phyloP scores from a whole-genome alignment of 140 eudicot species.

The Ambrosia hybrid region DNA sequence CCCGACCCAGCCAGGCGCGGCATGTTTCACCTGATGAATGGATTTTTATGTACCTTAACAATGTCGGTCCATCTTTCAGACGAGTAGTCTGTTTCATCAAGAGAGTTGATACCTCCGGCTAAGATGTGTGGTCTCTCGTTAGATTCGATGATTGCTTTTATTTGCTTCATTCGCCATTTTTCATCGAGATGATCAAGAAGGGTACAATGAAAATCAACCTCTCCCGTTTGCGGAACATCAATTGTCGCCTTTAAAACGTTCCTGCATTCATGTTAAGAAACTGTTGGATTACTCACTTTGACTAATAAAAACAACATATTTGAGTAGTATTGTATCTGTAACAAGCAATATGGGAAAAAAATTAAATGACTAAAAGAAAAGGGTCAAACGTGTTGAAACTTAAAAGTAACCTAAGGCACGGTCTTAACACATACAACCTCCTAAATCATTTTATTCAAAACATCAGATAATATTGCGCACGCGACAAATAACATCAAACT shows the following conservation, averaged over 20 bases:
- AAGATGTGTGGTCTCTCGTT: constrained; percentile 78
- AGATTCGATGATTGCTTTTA: constrained; percentile 74
- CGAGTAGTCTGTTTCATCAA: constrained; percentile 91
- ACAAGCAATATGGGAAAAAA: not conserved
- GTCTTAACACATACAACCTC: not conserved
- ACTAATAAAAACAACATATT: not conserved
- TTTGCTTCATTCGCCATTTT: constrained; percentile 93
- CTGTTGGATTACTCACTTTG: constrained; percentile 13
- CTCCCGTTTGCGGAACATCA: constrained; percentile 84
- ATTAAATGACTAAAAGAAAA: not conserved
- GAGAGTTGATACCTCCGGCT: constrained; percentile 95
- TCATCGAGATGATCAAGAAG: constrained; percentile 94
- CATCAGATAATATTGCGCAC: not conserved
- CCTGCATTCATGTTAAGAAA: constrained; percentile 50
- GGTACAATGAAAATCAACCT: constrained; percentile 83
- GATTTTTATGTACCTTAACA: constrained; percentile 54
- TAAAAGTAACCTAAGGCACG: not conserved
- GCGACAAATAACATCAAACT: constrained; percentile 3
- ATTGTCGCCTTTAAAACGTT: constrained; percentile 90
- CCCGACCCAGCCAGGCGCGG: not conserved
- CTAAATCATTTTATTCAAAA: not conserved
- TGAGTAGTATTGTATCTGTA: not conserved
- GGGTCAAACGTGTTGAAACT: not conserved
- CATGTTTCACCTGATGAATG: not conserved
- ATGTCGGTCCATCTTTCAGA: constrained; percentile 97